These are phyloP conservation scores for Vitis rotundifolia DNA, from an alignment of 164 flowering plant genomes.

Conservation along the genomic window DNA sequence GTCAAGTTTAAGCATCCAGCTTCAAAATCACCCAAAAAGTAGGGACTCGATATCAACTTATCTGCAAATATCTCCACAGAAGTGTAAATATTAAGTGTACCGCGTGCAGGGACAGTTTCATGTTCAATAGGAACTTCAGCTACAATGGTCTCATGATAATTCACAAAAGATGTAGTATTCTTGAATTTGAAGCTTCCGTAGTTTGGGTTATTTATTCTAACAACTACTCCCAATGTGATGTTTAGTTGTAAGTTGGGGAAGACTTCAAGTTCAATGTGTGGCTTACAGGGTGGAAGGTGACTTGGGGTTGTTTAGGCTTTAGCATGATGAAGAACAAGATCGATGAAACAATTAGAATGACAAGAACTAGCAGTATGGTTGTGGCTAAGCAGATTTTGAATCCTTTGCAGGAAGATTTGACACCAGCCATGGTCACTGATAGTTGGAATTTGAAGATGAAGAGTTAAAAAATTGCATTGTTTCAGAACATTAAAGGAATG, in stretches of 20 bases:
- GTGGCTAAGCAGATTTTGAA: constrained; percentile 35
- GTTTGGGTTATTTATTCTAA: constrained; percentile 39
- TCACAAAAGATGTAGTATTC: constrained; percentile 27
- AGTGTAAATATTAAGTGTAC: constrained; percentile 25
- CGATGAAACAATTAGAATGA: constrained; percentile 8
- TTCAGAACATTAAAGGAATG: not conserved
- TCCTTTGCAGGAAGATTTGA: constrained; percentile 7
- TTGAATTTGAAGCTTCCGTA: constrained; percentile 46
- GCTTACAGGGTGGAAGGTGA: constrained; percentile 18
- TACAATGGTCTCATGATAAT: constrained; percentile 21
- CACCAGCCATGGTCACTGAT: too few species aligned
- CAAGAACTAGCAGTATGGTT: constrained; percentile 13
- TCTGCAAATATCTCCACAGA: constrained; percentile 17
- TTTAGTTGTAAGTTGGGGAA: constrained; percentile 16
- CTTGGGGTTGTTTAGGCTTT: constrained; percentile 43
- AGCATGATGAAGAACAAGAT: constrained; percentile 37
- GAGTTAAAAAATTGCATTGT: not conserved
- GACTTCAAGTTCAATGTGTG: constrained; percentile 7
- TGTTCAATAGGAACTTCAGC: constrained; percentile 31
- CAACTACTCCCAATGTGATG: constrained; percentile 22
- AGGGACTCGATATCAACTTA: constrained; percentile 21
- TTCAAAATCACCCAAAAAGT: constrained; percentile 20
- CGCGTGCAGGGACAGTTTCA: constrained; percentile 29
- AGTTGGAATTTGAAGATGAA: not conserved
- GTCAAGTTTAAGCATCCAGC: constrained; percentile 35